These are phyloP conservation scores for Suillus fuscotomentosus DNA, from an alignment of 768 basidiomycete genomes.

Conservation along the genomic window DNA sequence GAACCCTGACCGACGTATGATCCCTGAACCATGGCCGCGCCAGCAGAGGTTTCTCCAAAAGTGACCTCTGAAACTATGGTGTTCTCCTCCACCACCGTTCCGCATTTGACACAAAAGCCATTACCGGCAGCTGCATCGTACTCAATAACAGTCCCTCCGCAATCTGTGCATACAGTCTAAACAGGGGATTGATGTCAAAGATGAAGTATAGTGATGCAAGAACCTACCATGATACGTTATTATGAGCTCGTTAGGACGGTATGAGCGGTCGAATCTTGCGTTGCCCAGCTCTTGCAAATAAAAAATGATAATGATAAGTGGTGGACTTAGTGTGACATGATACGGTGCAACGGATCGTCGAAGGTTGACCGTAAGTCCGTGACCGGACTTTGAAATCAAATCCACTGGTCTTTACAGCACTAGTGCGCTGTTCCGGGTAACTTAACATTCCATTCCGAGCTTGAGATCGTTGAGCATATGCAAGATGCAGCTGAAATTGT, in stretches of 20 bases:
- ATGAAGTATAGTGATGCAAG: not conserved
- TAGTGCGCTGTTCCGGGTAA: too few relatives aligned
- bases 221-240: not conserved
- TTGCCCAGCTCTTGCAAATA: not conserved
- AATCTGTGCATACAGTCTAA: slow-evolving; percentile 69
- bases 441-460: too few relatives aligned
- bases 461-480: too few relatives aligned
- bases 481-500: too few relatives aligned
- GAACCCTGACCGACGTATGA: slow-evolving; percentile 89
- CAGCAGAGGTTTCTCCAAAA: slow-evolving; percentile 91
- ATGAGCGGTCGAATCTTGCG: not conserved
- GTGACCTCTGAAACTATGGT: slow-evolving; percentile 91
- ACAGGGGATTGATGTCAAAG: slow-evolving; percentile 1
- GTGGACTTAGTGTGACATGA: not conserved
- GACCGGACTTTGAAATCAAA: not conserved
- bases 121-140: slow-evolving; percentile 84
- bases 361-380: not conserved
- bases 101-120: slow-evolving; percentile 83
- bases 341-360: not conserved
- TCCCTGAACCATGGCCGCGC: slow-evolving; percentile 95
- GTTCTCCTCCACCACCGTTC: slow-evolving; percentile 90
- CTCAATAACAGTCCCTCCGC: slow-evolving; percentile 82
- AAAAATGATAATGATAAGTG: slow-evolving; percentile 5
- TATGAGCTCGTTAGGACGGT: not conserved
- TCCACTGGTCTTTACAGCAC: too few relatives aligned